Conservation (phyloP, 192 early-diverging fungal species). For the Backusella tarrabulga region DNA sequence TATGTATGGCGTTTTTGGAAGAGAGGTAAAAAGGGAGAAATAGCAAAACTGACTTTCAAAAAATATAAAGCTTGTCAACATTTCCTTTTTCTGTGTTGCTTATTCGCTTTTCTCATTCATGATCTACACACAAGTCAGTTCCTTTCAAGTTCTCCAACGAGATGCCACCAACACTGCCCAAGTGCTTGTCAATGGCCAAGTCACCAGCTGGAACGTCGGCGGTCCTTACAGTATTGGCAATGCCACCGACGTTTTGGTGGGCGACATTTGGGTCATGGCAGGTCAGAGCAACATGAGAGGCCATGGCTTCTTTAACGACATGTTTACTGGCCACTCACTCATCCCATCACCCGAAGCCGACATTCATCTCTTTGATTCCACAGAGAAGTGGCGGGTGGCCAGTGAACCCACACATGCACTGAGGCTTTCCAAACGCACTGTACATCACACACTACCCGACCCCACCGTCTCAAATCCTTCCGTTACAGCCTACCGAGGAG, state of each 20-base stretch:
- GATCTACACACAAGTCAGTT: neutral
- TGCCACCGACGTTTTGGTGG: slow-evolving; percentile 24
- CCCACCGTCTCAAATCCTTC: slow-evolving; percentile 31
- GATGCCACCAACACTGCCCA: slow-evolving; percentile 6
- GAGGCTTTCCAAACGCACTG: neutral
- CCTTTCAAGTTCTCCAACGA: slow-evolving; percentile 27
- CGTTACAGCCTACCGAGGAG: slow-evolving; percentile 12
- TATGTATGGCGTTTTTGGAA: too few species aligned
- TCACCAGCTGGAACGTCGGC: neutral
- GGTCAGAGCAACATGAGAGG: slow-evolving; percentile 43
- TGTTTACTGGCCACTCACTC: neutral
- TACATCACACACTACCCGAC: slow-evolving; percentile 32
- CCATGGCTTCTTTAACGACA: slow-evolving; percentile 12
- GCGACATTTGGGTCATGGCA: slow-evolving; percentile 39
- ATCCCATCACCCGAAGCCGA: neutral
- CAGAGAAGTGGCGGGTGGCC: slow-evolving; percentile 23
- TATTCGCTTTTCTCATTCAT: neutral
- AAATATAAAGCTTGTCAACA: too few species aligned
- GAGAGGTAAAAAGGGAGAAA: too few species aligned
- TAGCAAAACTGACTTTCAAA: too few species aligned
- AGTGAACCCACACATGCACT: slow-evolving; percentile 31
- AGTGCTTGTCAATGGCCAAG: neutral
- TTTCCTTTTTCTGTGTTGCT: too few species aligned
- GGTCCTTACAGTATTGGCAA: slow-evolving; percentile 29
- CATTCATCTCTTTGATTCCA: slow-evolving; percentile 27